Conservation (phyloP, 2,329 filamentous ascomycete species). For the Colletotrichum tropicicola region DNA sequence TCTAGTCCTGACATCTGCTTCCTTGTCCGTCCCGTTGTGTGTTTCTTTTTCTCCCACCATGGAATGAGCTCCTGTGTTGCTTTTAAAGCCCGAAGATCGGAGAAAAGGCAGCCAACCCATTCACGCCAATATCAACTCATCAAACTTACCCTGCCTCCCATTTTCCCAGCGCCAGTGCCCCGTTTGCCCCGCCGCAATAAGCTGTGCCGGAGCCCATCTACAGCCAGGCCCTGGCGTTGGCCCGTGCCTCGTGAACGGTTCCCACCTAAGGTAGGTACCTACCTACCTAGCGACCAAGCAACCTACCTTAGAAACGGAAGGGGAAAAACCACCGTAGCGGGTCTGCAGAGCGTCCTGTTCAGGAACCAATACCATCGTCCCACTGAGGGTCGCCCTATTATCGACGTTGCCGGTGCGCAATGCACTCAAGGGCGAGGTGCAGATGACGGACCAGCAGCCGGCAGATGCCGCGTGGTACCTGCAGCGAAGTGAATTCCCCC, state of each 20-base stretch:
- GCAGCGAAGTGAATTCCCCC: neutral
- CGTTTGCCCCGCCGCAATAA: constrained; percentile 14
- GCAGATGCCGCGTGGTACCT: neutral
- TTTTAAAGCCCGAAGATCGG: neutral
- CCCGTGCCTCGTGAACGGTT: too few species aligned
- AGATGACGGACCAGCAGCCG: constrained; percentile 12
- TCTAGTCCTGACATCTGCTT: constrained; percentile 20
- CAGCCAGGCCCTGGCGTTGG: too few species aligned
- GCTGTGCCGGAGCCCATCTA: neutral
- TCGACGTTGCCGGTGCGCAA: neutral
- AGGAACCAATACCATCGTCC: too few species aligned
- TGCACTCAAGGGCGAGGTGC: neutral
- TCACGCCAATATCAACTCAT: constrained; percentile 6
- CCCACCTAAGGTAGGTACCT: too few species aligned
- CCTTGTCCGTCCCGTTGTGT: neutral
- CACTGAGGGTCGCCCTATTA: constrained; percentile 17
- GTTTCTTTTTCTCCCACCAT: neutral
- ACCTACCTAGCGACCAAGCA: too few species aligned
- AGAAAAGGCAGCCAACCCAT: neutral
- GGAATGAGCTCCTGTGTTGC: too few species aligned
- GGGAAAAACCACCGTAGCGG: too few species aligned
- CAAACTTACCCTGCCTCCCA: constrained; percentile 15
- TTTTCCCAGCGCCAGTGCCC: neutral
- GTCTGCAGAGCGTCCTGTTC: too few species aligned
- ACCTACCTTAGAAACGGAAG: too few species aligned